Percentiles rank a stretch among this genome's conserved stretches.
Conservation (phyloP, 2,329 filamentous ascomycete genomes). For the Fusarium burgessii region DNA sequence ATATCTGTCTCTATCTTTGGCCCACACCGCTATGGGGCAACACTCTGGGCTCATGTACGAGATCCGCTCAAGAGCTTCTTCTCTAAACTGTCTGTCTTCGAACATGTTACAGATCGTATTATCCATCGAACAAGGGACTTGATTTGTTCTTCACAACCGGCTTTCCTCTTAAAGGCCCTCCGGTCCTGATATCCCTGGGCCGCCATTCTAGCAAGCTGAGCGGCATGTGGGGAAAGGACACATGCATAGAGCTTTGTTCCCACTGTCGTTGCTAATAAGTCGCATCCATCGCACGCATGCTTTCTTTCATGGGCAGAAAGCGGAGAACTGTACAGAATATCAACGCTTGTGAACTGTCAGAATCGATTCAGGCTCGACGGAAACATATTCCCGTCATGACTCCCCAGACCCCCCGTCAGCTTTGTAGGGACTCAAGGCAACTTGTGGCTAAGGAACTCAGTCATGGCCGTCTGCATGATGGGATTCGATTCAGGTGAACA, state of each 20-base stretch:
- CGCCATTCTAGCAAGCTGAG: constrained; percentile 7
- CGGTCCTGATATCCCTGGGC: constrained; percentile 19
- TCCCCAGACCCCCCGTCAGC: neutral
- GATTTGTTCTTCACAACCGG: constrained; percentile 22
- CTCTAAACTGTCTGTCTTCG: constrained; percentile 8
- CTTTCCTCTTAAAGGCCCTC: constrained; percentile 29
- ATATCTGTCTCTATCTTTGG: constrained; percentile 48
- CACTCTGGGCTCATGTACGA: constrained; percentile 23
- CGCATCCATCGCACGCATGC: constrained; percentile 6
- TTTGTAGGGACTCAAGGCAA: neutral
- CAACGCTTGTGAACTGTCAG: neutral
- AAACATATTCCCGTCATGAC: constrained; percentile 25
- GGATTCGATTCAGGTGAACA: neutral
- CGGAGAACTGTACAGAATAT: constrained; percentile 25
- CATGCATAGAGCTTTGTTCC: constrained; percentile 19
- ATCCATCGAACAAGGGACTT: neutral
- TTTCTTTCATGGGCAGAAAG: constrained; percentile 28
- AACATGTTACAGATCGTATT: constrained; percentile 24
- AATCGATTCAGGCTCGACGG: constrained; percentile 9
- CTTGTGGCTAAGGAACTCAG: neutral
- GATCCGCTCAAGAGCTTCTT: constrained; percentile 20
- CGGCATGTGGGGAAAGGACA: constrained; percentile 27
- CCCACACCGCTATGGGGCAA: constrained; percentile 45
- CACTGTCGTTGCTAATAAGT: constrained; percentile 6
- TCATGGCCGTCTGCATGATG: neutral